Conservation (phyloP, 139 green algal species). For the Chlamydomonas sp. region DNA sequence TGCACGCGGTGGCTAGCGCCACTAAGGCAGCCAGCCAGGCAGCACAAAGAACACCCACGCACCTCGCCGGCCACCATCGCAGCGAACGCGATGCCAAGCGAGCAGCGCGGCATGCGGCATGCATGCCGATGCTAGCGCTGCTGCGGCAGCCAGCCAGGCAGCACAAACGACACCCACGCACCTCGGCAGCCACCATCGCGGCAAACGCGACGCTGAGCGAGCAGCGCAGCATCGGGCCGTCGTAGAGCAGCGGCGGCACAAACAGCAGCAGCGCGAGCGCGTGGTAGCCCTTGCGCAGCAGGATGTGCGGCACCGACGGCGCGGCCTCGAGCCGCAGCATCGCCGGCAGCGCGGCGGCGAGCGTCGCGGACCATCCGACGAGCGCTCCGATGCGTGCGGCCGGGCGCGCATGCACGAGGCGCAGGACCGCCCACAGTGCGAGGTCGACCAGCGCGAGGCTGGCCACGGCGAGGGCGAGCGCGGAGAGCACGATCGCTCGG, state of each 20-base stretch:
- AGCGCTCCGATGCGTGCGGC: conserved; percentile 33
- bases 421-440: conserved; percentile 31
- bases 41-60: no score
- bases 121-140: no score
- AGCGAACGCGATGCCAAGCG: no score
- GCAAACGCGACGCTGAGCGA: conserved; percentile 46
- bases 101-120: no score
- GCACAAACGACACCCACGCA: no score
- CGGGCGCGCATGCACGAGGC: conserved; percentile 27
- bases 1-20: no score
- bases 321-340: conserved; percentile 24
- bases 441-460: conserved; percentile 18
- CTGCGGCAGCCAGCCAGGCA: no score
- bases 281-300: conserved; percentile 72
- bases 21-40: no score
- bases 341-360: conserved; percentile 39
- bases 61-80: no score
- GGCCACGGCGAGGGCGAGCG: not conserved
- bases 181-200: conserved; percentile 42
- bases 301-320: conserved; percentile 22
- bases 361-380: conserved; percentile 45
- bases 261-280: conserved; percentile 66
- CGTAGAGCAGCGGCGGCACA: conserved; percentile 52
- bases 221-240: conserved; percentile 57
- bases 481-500: no score